These are phyloP conservation scores for Sarocladium brachiariae DNA, from an alignment of 2,329 filamentous ascomycete genomes.

Conservation along the genomic window DNA sequence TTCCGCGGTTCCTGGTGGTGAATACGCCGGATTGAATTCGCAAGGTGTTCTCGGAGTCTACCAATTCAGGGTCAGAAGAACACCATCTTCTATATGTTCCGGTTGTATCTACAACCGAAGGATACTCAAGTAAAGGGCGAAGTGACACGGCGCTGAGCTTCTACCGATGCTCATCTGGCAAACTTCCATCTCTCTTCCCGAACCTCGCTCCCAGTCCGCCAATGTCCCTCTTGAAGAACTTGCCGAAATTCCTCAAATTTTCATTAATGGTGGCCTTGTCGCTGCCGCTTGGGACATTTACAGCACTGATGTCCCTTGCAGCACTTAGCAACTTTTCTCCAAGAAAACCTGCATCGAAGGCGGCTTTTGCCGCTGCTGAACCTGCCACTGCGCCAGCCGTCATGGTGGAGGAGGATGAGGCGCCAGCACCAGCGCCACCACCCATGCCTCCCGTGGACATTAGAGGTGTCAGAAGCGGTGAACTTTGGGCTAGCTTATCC, in stretches of 20 bases:
- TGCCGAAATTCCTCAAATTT: slow-evolving; percentile 91
- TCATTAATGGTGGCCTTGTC: slow-evolving; percentile 75
- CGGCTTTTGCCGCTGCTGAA: slow-evolving; percentile 37
- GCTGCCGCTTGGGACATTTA: slow-evolving; percentile 30
- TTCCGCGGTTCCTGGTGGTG: no score
- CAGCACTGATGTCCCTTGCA: slow-evolving; percentile 73
- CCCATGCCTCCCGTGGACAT: slow-evolving; percentile 38
- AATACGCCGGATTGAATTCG: no score
- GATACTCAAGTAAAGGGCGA: no score
- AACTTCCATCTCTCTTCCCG: slow-evolving; percentile 51
- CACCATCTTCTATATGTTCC: no score
- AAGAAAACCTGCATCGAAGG: slow-evolving; percentile 76
- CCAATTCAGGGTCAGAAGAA: no score
- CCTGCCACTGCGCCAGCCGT: slow-evolving; percentile 12
- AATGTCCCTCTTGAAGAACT: slow-evolving; percentile 88
- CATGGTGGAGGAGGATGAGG: not conserved
- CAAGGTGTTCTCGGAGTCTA: no score
- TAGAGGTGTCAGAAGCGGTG: slow-evolving; percentile 63
- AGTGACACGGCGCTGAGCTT: no score
- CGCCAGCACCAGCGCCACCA: slow-evolving; percentile 20
- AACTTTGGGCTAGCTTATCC: slow-evolving; percentile 62
- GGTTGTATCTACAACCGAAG: no score
- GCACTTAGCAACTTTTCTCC: slow-evolving; percentile 86
- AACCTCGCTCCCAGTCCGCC: slow-evolving; percentile 69
- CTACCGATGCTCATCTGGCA: slow-evolving; percentile 20